Evolutionary conservation across 192 early-diverging fungal genomes (phyloP).

Genomic region (Podila horticola): DNA sequence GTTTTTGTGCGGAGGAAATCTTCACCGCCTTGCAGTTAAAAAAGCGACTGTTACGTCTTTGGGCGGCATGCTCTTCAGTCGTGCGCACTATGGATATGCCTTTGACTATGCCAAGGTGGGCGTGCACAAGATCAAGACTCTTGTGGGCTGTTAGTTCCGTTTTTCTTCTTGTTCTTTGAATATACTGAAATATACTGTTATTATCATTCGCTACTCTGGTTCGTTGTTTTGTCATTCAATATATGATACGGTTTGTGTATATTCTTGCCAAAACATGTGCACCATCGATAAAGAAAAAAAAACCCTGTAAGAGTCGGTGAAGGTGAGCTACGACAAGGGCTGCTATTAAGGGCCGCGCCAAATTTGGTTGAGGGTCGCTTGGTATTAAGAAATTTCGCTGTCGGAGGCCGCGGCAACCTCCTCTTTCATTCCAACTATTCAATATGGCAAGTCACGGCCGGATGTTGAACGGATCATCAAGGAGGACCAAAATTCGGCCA

Average conservation of each 20-base stretch:
- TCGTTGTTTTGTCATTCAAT: background rate
- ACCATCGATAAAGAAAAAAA: background rate
- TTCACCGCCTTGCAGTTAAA: constrained; percentile 7
- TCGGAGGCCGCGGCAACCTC: constrained; percentile 1
- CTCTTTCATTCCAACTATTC: constrained; percentile 1
- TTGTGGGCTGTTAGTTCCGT: too few relatives aligned
- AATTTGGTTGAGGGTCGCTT: background rate
- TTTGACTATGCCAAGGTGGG: constrained; percentile 7
- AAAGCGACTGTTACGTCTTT: background rate
- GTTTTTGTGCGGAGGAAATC: constrained; percentile 17
- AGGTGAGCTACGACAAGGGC: too few relatives aligned
- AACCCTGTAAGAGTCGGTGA: background rate
- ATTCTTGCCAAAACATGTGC: too few relatives aligned
- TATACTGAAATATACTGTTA: too few relatives aligned
- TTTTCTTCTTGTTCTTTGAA: too few relatives aligned
- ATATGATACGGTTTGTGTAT: too few relatives aligned
- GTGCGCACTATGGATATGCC: constrained; percentile 4
- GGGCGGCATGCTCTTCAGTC: constrained; percentile 3
- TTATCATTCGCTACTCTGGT: background rate
- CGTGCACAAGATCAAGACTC: constrained; percentile 7
- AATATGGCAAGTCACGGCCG: constrained; percentile 4
- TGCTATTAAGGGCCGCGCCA: background rate
- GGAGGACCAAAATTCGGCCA: background rate
- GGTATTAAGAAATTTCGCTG: background rate
- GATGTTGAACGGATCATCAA: background rate